Base-by-base conservation (phyloP, 768 basidiomycete genomes). In the Rhodotorula taiwanensis region DNA sequence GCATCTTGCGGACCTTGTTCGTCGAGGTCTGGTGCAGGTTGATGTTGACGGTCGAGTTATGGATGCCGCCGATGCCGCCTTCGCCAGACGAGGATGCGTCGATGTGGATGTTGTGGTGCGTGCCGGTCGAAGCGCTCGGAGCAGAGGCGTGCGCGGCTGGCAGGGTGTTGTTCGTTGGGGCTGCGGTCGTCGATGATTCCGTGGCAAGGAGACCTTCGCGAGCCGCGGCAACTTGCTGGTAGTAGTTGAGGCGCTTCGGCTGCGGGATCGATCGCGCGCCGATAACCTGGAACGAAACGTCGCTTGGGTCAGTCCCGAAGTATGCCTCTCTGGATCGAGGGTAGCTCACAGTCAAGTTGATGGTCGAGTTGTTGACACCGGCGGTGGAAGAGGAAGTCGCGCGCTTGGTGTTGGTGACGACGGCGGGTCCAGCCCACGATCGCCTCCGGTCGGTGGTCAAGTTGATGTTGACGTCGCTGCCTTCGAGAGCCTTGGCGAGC, bases 401-500 rank as follows among this genome's bases (percentile, higher is more conserved):
- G 33, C 66, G 66, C 39, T 63, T 60, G 21, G 49, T 20, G 33
- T 10, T 16, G 10, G 36, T 9, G 10, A 39, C 16, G 10, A 16
- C 36, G 16, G 36, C 36, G 36, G 10, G 36, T 39, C n/a, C n/a
- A n/a, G n/a, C n/a, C n/a, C n/a, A n/a, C n/a, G n/a, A n/a, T n/a
- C n/a, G n/a, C n/a, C 36, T 39, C 36, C 36, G 36, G 36, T 39
- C 36, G 36, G 36, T 39, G 36, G 36, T 39, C 10, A 69, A 52
- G 63, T 69, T 69, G 67, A 69, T 69, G 67, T 64, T 69, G 52
- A 69, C 36, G 47, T 69, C 62, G 50, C n/a, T 45, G n/a, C 63
- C 67, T 3, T 56, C 59, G 50, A 69, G 53, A 14, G 62, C 67
- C 28, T 23, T 9, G 1, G 59, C 60, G 47, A 69, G 59, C 30